Evolutionary conservation across 2,329 filamentous ascomycete species (phyloP).

Genomic region (Fusarium coicis): DNA sequence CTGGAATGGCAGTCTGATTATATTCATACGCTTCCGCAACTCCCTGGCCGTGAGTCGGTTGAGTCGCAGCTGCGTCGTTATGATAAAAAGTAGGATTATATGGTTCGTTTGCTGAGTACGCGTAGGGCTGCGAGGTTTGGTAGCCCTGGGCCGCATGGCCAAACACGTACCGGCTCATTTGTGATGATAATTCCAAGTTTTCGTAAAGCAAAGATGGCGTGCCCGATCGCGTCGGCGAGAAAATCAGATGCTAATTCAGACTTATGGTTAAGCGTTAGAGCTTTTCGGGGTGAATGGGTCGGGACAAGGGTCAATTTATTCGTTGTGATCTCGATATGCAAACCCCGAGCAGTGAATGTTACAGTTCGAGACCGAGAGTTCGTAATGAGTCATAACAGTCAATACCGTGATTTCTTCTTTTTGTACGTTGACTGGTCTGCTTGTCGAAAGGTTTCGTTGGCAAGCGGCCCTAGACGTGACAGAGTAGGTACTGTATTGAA

Average conservation of each 20-base stretch:
- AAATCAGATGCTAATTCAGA: not conserved
- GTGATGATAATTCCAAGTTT: not conserved
- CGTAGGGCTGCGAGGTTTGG: conserved; percentile 35
- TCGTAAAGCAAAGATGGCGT: not conserved
- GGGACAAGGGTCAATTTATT: not conserved
- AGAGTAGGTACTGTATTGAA: not conserved
- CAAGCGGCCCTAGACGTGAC: conserved; percentile 17
- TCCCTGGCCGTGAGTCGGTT: conserved; percentile 11
- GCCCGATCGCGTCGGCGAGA: not conserved
- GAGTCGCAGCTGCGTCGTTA: conserved; percentile 9
- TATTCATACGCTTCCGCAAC: conserved; percentile 37
- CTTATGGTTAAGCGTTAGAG: not conserved
- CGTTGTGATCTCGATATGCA: not conserved
- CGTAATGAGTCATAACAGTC: not conserved
- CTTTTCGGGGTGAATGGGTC: not conserved
- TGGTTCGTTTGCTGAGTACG: conserved; percentile 25
- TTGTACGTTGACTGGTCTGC: not conserved
- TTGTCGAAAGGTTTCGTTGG: not conserved
- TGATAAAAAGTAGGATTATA: conserved; percentile 23
- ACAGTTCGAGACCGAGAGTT: not conserved
- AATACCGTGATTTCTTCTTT: not conserved
- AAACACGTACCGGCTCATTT: conserved; percentile 47
- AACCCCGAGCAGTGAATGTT: not conserved
- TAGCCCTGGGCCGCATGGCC: conserved; percentile 41
- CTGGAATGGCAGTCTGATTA: conserved; percentile 49